A percentile compares a stretch with the other conserved stretches of the same genome.
These are phyloP conservation scores for Blastocystis hominis DNA, from an alignment of 352 stramenopile genomes.

Conservation along the genomic window DNA sequence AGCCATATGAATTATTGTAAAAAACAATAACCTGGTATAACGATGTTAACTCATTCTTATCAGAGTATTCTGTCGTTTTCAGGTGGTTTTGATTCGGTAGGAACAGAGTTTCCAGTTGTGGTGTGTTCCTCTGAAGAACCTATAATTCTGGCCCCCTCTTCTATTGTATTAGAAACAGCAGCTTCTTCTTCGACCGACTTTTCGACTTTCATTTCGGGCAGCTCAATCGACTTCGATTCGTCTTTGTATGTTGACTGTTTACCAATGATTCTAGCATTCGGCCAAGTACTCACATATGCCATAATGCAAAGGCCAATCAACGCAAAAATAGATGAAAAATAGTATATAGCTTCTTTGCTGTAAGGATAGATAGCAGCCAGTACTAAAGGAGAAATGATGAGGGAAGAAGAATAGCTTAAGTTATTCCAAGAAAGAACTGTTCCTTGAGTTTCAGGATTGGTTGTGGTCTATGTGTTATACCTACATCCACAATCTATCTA, in stretches of 20 bases:
- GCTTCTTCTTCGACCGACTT: no score
- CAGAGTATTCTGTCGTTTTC: no score
- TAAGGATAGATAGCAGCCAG: constrained; percentile 8
- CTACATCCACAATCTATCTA: background rate
- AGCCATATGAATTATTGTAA: no score
- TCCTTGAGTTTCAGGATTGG: background rate
- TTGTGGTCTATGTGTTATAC: constrained; percentile 6
- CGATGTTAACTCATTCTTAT: no score
- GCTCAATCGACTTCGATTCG: background rate
- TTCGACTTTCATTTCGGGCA: background rate
- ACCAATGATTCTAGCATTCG: background rate
- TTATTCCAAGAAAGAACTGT: constrained; percentile 28
- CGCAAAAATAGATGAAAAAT: background rate
- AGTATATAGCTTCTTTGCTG: constrained; percentile 10
- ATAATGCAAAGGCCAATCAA: background rate
- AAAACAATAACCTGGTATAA: no score
- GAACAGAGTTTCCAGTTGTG: no score
- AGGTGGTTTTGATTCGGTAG: no score
- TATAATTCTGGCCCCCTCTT: no score
- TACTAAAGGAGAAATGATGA: constrained; percentile 7
- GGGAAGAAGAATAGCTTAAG: background rate
- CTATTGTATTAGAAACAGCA: no score
- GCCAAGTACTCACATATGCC: background rate
- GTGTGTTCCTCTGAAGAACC: no score
- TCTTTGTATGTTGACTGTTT: background rate